phyloP scores from a whole-genome alignment of 2,329 filamentous ascomycete species.

The Fusarium odoratissimum region DNA sequence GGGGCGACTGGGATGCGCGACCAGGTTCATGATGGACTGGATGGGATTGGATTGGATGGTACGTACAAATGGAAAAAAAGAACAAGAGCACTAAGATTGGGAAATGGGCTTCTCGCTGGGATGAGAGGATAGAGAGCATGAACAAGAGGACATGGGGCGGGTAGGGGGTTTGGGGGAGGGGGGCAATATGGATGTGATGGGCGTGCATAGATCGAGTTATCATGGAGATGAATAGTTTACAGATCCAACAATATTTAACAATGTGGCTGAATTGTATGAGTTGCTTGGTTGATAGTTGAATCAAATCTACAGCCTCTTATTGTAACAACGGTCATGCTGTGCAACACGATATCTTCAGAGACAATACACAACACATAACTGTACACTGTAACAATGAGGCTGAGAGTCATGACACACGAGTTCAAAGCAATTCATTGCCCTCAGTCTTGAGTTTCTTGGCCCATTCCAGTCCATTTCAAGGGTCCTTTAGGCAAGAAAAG shows the following conservation, averaged over 20 bases:
- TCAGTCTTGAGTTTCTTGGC: constrained; percentile 15
- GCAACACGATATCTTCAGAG: constrained; percentile 14
- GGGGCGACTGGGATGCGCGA: constrained; percentile 40
- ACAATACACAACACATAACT: background rate
- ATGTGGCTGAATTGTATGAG: background rate
- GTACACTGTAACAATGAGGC: constrained; percentile 29
- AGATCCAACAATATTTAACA: constrained; percentile 3
- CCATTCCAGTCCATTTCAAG: constrained; percentile 8
- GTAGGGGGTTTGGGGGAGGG: constrained; percentile 19
- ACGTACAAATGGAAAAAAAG: constrained; percentile 16
- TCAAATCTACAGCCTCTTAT: background rate
- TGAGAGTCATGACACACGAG: constrained; percentile 26
- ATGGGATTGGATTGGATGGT: constrained; percentile 11
- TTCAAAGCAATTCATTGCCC: background rate
- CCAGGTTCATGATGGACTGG: constrained; percentile 33
- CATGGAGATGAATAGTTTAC: constrained; percentile 7
- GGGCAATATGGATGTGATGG: constrained; percentile 1
- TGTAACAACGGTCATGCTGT: constrained; percentile 7
- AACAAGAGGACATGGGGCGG: constrained; percentile 29
- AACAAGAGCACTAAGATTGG: constrained; percentile 38
- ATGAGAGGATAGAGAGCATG: constrained; percentile 33
- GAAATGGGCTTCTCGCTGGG: constrained; percentile 30
- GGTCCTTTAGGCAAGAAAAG: background rate
- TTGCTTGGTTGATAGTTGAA: background rate
- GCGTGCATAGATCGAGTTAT: constrained; percentile 20